Evolutionary conservation across 2,329 filamentous ascomycete genomes (phyloP), one percentile per base, ranked within the genome.

Genomic region (Exserohilum turcica): DNA sequence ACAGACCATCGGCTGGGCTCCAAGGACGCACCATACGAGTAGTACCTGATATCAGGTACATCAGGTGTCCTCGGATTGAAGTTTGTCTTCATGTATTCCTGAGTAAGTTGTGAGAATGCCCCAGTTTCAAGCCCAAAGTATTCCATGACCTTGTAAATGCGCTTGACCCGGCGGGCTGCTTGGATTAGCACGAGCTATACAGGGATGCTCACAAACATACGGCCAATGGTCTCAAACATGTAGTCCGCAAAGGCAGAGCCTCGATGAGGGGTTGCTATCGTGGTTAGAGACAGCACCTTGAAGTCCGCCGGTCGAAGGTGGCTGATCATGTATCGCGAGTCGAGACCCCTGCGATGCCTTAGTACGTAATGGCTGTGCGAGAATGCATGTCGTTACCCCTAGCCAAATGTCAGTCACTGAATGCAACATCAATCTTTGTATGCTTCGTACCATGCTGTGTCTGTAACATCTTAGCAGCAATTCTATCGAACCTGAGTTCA

Each of bases 211-310:
- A 6, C 82, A 64, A 52, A 71, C 75, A 13, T 61, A 83, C 80
- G 76, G 32, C 84, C 83, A 49, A 87, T 84, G 35, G 78, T 78
- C 5, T 83, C 76, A 61, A 87, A 80, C 53, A 85, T 75, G 67
- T 84, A 84, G 68, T 87, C 85, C 36, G 85, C 85, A 57, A 86
- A 84, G 5, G 83, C 79, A 21, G 83, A 85, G 3, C 84, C 83
- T 72, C 80, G 73, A 73, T 87, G 85, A 1, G 85, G 85, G 12
- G 82, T 83, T 2, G 84, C 84, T 52, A 87, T 81, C 0, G 85
- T 87, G 0, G 85, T 87, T 60, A 87, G 70, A 0, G 84, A 86
- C 32, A 92, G 80, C 54, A 96, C 89, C 68, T 90, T 91, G 60
- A 96, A 90, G 44, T 86, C 84, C 3, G 76, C 75, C 8, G 83